Evolutionary conservation across 2,329 filamentous ascomycete genomes (phyloP), one percentile per base, ranked within the genome.

Genomic region (Balansia obtecta): DNA sequence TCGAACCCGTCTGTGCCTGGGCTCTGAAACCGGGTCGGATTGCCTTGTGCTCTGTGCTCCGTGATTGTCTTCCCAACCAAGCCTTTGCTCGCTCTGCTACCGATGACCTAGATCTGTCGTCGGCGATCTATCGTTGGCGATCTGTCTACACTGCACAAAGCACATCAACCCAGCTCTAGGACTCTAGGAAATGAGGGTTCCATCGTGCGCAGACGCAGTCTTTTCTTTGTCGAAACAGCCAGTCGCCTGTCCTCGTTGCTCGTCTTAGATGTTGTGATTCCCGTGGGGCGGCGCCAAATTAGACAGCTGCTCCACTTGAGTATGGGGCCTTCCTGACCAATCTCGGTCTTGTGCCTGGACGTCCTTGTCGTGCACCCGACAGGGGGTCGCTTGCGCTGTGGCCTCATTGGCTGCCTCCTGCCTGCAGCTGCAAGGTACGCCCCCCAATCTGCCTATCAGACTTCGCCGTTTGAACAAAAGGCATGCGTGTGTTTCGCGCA

Each of bases 331-430:
- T n/a, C 32, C 48, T 34, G 8, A 27, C 15, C 32, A 40, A 30
- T 38, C 38, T 39, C 37, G 42, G 30, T 27, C n/a, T 4, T 20
- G 2, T 44, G 33, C 40, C 37, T 47, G 45, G 32, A n/a, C 22
- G 18, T 13, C 15, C 43, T 11, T 46, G 34, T 30, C 33, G 44
- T 50, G 32, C 42, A n/a, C 51, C 50, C 39, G 38, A 12, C 47
- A 46, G 32, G 42, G 11, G 42, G 11, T 27, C 15, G 13, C 22
- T 49, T 45, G 51, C 50, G 54, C 22, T 48, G 45, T 46, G 50
- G 50, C 54, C 54, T 57, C 48, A 55, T 56, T 56, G 48, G 55
- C 49, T 52, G 45, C 13, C 13, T 34, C 37, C 43, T 32, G 39
- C 47, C 10, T 22, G 30, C 33, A 40, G 50, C 46, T 52, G 51